Conservation (phyloP, 2,329 filamentous ascomycete species). For the Aspergillus calidoustus region DNA sequence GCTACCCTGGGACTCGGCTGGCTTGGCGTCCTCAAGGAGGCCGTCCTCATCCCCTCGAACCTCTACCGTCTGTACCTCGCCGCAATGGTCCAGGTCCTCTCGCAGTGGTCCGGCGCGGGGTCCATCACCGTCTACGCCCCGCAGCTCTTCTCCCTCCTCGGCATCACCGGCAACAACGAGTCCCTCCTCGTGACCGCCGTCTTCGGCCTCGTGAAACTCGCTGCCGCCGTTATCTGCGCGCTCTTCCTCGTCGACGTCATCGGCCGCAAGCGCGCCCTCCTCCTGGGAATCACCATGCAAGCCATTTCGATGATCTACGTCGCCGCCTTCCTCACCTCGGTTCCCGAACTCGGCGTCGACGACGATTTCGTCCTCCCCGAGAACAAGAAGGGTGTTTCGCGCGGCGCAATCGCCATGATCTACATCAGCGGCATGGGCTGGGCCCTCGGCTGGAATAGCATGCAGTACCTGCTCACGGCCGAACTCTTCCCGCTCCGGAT, state of each 20-base stretch:
- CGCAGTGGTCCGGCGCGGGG: constrained; percentile 75
- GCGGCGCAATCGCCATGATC: constrained; percentile 71
- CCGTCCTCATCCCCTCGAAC: constrained; percentile 70
- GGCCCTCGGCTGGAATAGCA: constrained; percentile 74
- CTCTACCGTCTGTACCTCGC: constrained; percentile 73
- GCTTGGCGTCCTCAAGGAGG: constrained; percentile 69
- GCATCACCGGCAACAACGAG: constrained; percentile 69
- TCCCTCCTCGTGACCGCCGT: constrained; percentile 74
- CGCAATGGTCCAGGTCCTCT: constrained; percentile 70
- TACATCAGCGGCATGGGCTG: constrained; percentile 71
- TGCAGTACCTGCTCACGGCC: constrained; percentile 78
- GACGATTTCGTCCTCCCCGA: constrained; percentile 54
- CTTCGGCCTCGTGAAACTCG: constrained; percentile 75
- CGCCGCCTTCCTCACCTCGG: constrained; percentile 64
- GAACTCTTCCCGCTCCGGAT: constrained; percentile 78
- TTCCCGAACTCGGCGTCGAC: constrained; percentile 60
- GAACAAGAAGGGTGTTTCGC: constrained; percentile 61
- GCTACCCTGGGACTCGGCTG: constrained; percentile 69
- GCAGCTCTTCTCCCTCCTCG: constrained; percentile 73
- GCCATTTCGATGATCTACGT: constrained; percentile 66
- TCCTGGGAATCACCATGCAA: constrained; percentile 65
- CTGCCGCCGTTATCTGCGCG: constrained; percentile 69
- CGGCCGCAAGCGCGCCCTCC: constrained; percentile 70
- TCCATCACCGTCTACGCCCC: constrained; percentile 78
- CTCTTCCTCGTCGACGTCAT: constrained; percentile 80